Base-by-base conservation (phyloP, 2,329 filamentous ascomycete species). In the Byssochlamys sp. region DNA sequence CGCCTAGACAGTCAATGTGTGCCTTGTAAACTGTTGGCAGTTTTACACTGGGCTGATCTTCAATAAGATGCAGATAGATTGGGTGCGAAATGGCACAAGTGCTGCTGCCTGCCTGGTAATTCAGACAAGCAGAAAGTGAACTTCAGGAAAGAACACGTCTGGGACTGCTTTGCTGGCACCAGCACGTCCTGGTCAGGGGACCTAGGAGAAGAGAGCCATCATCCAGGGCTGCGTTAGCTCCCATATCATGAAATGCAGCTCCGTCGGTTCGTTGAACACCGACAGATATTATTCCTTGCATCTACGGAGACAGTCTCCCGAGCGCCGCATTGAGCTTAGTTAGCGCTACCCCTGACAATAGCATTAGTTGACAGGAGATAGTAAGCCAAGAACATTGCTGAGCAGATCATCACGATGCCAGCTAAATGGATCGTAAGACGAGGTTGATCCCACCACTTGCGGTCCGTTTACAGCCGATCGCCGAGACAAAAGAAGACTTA, bases 381-480 rank as follows among this genome's bases (percentile, higher is more conserved):
- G 39, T 14, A 45, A 19, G 39, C 39, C 5, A 45, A 45, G 39
- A 45, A 45, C 35, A 39, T n/a, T 45, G 19, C n/a, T 45, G 39
- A 45, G 14, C 12, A 39, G 39, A 45, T 45, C 39, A 45, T 45
- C 31, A 33, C 31, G n/a, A 45, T 45, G 39, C 39, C n/a, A 45
- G 14, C n/a, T 24, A 45, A 45, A n/a, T 19, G 39, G n/a, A 45
- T 24, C 39, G 39, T 45, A 45, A 45, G 39, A 45, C 39, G 26
- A 58, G 39, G 14, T 45, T 29, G 60, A 61, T 61, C 4, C 28
- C 53, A 29, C 25, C 24, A 29, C 49, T 51, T 26, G 24, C 9
- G 49, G 19, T 14, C 49, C 49, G 24, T 24, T 28, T 45, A 24
- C 25, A 28, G 5, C 24, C 10, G 27, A 26, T 51, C 49, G 49